phyloP scores from a whole-genome alignment of 2,329 filamentous ascomycete species.

The Trichoderma sp. region DNA sequence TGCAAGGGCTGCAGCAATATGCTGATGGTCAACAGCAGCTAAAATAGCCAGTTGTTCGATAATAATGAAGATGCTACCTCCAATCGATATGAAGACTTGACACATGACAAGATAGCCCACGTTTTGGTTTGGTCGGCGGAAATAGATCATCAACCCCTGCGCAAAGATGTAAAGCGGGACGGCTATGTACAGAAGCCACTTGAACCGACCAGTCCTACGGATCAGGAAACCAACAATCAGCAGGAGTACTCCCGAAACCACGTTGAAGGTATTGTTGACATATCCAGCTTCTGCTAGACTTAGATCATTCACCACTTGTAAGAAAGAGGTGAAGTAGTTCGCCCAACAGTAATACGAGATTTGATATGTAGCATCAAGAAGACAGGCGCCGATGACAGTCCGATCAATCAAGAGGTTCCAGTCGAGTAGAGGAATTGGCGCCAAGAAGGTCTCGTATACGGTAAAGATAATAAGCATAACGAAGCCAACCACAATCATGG shows the following conservation, averaged over 20 bases:
- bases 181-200: slow-evolving; percentile 44
- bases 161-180: slow-evolving; percentile 56
- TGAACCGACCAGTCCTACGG: slow-evolving; percentile 47
- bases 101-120: slow-evolving; percentile 51
- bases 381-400: slow-evolving; percentile 52
- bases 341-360: slow-evolving; percentile 53
- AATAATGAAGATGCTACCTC: slow-evolving; percentile 53
- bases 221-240: slow-evolving; percentile 50
- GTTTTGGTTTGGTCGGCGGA: slow-evolving; percentile 39
- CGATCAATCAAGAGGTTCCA: slow-evolving; percentile 49
- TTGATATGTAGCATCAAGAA: slow-evolving; percentile 45
- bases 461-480: slow-evolving; percentile 55
- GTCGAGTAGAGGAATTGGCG: slow-evolving; percentile 56
- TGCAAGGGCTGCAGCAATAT: slow-evolving; percentile 50
- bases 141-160: slow-evolving; percentile 41
- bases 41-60: slow-evolving; percentile 58
- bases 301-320: slow-evolving; percentile 51
- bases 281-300: slow-evolving; percentile 45
- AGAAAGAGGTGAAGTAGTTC: slow-evolving; percentile 55
- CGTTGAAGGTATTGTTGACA: slow-evolving; percentile 48
- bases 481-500: slow-evolving; percentile 61
- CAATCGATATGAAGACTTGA: slow-evolving; percentile 54
- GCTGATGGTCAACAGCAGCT: slow-evolving; percentile 52
- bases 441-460: slow-evolving; percentile 57
- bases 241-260: slow-evolving; percentile 51